phyloP scores from a whole-genome alignment of 2,329 filamentous ascomycete genomes.

The Botrytis pseudocinerea region DNA sequence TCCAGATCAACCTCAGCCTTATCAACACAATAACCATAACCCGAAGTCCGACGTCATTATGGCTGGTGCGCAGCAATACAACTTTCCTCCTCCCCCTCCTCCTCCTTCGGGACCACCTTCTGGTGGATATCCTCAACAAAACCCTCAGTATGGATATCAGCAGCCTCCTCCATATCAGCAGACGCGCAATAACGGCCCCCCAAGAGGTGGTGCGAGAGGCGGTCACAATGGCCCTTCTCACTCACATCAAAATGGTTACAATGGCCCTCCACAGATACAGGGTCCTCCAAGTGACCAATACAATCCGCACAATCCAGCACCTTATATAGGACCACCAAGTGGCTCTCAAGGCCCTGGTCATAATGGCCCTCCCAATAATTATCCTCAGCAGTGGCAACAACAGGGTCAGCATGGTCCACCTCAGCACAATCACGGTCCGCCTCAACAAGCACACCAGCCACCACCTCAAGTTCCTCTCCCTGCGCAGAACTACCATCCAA shows the following conservation, averaged over 20 bases:
- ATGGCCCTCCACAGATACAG: constrained; percentile 33
- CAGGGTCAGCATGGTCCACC: constrained; percentile 24
- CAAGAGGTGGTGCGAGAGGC: constrained; percentile 39
- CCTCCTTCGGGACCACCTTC: constrained; percentile 37
- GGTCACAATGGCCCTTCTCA: constrained; percentile 36
- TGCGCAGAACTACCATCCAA: constrained; percentile 58
- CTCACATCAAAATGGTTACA: constrained; percentile 36
- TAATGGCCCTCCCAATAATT: constrained; percentile 30
- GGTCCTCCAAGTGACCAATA: constrained; percentile 35
- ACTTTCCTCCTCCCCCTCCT: constrained; percentile 41
- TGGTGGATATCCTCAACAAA: constrained; percentile 34
- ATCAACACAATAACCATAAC: background rate
- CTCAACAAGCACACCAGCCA: constrained; percentile 35
- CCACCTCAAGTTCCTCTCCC: constrained; percentile 48
- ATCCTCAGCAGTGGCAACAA: constrained; percentile 38
- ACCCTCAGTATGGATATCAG: constrained; percentile 37
- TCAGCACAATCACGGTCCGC: constrained; percentile 37
- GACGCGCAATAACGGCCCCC: constrained; percentile 38
- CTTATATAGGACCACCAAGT: constrained; percentile 42
- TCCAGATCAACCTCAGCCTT: background rate
- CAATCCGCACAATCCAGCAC: constrained; percentile 36
- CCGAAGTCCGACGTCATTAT: constrained; percentile 22
- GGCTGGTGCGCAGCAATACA: constrained; percentile 40
- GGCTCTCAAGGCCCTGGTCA: constrained; percentile 32
- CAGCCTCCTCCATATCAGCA: constrained; percentile 36